Evolutionary conservation across 2,329 filamentous ascomycete genomes (phyloP).

Genomic region (Penicillium sp.): DNA sequence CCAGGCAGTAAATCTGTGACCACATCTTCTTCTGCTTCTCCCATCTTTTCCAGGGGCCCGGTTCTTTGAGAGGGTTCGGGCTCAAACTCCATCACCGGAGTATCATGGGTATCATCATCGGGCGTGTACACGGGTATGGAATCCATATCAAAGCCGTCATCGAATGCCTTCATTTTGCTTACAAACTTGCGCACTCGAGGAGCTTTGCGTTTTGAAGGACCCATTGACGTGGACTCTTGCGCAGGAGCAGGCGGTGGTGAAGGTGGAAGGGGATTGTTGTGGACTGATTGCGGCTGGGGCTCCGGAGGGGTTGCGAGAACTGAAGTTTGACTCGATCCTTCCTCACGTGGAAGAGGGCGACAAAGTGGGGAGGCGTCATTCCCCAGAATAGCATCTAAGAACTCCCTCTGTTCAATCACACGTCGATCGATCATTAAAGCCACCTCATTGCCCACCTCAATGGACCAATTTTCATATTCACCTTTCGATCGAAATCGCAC

Average conservation of each 20-base stretch:
- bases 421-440: conserved; percentile 75
- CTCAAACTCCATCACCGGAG: conserved; percentile 21
- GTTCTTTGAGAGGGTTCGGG: conserved; percentile 21
- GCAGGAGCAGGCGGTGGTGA: neutral
- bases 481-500: conserved; percentile 69
- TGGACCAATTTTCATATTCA: conserved; percentile 65
- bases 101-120: conserved; percentile 19
- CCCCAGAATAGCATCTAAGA: conserved; percentile 84
- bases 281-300: neutral
- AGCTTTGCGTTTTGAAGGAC: conserved; percentile 19
- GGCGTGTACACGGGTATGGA: conserved; percentile 38
- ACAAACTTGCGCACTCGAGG: conserved; percentile 32
- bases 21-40: conserved; percentile 52
- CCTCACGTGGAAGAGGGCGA: conserved; percentile 60
- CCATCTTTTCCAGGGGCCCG: conserved; percentile 27
- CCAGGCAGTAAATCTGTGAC: conserved; percentile 75
- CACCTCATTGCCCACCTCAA: conserved; percentile 66
- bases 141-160: conserved; percentile 56
- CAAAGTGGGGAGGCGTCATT: conserved; percentile 73
- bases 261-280: neutral
- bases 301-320: neutral
- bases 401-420: conserved; percentile 84
- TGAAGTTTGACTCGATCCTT: conserved; percentile 38
- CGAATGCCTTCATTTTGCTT: conserved; percentile 72
- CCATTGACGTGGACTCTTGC: neutral